These are phyloP conservation scores for Pseudogymnoascus sp. DNA, from an alignment of 2,329 filamentous ascomycete genomes.

Conservation along the genomic window DNA sequence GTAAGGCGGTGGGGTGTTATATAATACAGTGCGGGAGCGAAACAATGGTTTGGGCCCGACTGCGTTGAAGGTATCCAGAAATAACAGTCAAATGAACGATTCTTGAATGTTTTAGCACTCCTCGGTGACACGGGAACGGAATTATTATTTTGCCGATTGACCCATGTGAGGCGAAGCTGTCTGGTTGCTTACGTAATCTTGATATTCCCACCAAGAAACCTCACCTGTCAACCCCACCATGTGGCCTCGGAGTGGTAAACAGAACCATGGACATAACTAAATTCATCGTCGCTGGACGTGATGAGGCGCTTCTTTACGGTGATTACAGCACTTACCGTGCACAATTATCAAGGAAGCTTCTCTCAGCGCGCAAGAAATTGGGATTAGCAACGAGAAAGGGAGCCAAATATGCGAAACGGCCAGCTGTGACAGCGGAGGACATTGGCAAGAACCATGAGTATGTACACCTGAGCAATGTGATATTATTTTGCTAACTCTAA, in stretches of 20 bases:
- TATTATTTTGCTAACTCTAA: background rate
- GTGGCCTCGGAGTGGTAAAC: background rate
- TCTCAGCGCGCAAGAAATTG: slow-evolving; percentile 77
- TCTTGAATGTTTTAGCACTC: slow-evolving; percentile 8
- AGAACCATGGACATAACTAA: slow-evolving; percentile 80
- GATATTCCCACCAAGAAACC: slow-evolving; percentile 7
- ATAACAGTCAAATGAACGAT: slow-evolving; percentile 2
- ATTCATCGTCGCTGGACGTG: slow-evolving; percentile 70
- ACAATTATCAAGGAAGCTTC: slow-evolving; percentile 71
- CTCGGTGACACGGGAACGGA: slow-evolving; percentile 3
- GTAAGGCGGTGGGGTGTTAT: background rate
- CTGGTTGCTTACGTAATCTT: background rate
- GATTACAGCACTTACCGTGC: slow-evolving; percentile 81
- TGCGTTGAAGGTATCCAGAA: background rate
- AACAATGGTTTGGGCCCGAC: background rate
- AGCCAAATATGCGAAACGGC: slow-evolving; percentile 72
- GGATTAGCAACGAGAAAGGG: slow-evolving; percentile 77
- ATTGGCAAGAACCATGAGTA: slow-evolving; percentile 71
- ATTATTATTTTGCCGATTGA: slow-evolving; percentile 6
- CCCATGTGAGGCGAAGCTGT: background rate
- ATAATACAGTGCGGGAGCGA: background rate
- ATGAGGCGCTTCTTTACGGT: slow-evolving; percentile 77
- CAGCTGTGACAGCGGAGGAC: slow-evolving; percentile 64
- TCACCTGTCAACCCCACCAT: slow-evolving; percentile 8
- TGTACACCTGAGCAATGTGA: slow-evolving; percentile 24